Percentiles rank a stretch among this genome's conserved stretches.
Evolutionary conservation across 495 filamentous ascomycete species (phyloP).

Genomic region (Antarctomyces pellizariae): DNA sequence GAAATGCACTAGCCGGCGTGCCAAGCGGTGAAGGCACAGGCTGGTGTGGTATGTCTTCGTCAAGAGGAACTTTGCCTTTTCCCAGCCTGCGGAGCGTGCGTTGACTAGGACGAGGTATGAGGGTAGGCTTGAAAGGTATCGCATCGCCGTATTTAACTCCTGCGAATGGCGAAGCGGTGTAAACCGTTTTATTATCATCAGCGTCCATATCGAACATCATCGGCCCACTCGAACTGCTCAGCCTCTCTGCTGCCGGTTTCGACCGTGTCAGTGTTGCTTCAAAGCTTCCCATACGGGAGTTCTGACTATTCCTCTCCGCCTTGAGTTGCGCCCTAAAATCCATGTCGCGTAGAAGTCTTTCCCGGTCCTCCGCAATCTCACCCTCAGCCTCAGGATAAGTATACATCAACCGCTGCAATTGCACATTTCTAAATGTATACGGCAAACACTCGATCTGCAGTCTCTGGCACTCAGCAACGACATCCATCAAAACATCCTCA

Average conservation of each 20-base stretch:
- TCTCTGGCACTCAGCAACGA: no score
- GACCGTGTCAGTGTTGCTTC: constrained; percentile 30
- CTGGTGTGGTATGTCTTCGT: constrained; percentile 5
- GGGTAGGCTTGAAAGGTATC: no score
- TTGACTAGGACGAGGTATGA: no score
- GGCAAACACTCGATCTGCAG: no score
- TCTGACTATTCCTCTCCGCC: constrained; percentile 36
- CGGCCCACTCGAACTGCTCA: constrained; percentile 35
- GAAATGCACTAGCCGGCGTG: no score
- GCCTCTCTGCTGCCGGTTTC: constrained; percentile 29
- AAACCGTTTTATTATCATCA: constrained; percentile 26
- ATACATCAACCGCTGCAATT: no score
- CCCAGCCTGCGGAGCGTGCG: constrained; percentile 13
- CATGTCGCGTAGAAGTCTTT: constrained; percentile 24
- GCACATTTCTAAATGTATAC: no score
- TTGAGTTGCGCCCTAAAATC: constrained; percentile 31
- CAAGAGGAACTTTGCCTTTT: constrained; percentile 15
- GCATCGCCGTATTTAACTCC: no score
- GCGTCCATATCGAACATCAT: constrained; percentile 92
- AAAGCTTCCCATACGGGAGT: constrained; percentile 25
- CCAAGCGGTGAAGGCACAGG: no score
- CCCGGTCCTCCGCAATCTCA: constrained; percentile 27
- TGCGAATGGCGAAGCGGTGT: no score
- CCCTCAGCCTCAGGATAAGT: no score
- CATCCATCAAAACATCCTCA: constrained; percentile 49